phyloP scores from a whole-genome alignment of 192 early-diverging fungal species.

The Radiomyces spectabilis region DNA sequence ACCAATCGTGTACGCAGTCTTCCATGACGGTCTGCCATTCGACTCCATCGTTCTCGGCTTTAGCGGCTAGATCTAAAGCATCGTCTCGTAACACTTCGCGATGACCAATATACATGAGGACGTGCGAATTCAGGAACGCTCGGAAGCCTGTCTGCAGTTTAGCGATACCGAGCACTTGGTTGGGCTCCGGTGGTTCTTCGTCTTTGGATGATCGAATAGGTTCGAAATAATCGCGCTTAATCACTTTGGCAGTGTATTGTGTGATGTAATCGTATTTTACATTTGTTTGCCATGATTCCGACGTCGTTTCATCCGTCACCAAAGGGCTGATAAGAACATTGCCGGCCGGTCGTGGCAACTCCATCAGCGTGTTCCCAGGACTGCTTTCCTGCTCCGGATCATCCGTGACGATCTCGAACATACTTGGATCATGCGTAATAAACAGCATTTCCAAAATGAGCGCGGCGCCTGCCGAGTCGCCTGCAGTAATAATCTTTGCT shows the following conservation, averaged over 20 bases:
- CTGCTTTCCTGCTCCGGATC: constrained; percentile 6
- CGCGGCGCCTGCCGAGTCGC: constrained; percentile 29
- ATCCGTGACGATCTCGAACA: constrained; percentile 29
- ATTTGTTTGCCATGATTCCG: constrained; percentile 27
- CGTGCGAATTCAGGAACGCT: constrained; percentile 17
- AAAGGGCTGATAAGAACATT: constrained; percentile 25
- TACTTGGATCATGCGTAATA: constrained; percentile 30
- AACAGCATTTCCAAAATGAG: constrained; percentile 28
- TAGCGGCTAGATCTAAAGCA: constrained; percentile 19
- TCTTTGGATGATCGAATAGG: neutral
- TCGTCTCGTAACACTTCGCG: constrained; percentile 29
- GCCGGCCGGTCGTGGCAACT: constrained; percentile 29
- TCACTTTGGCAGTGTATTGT: constrained; percentile 31
- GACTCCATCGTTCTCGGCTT: constrained; percentile 25
- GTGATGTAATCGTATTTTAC: constrained; percentile 27
- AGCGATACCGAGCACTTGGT: constrained; percentile 22
- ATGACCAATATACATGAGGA: constrained; percentile 26
- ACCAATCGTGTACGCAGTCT: constrained; percentile 33
- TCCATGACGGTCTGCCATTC: constrained; percentile 21
- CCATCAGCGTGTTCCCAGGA: constrained; percentile 1
- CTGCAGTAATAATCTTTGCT: constrained; percentile 22
- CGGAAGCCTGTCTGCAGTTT: constrained; percentile 26
- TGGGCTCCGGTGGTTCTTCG: neutral
- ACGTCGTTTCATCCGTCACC: constrained; percentile 27
- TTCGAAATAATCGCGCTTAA: constrained; percentile 29